phyloP scores from a whole-genome alignment of 225 moss, liverwort and hornwort genomes.

The Ulota crispa region DNA sequence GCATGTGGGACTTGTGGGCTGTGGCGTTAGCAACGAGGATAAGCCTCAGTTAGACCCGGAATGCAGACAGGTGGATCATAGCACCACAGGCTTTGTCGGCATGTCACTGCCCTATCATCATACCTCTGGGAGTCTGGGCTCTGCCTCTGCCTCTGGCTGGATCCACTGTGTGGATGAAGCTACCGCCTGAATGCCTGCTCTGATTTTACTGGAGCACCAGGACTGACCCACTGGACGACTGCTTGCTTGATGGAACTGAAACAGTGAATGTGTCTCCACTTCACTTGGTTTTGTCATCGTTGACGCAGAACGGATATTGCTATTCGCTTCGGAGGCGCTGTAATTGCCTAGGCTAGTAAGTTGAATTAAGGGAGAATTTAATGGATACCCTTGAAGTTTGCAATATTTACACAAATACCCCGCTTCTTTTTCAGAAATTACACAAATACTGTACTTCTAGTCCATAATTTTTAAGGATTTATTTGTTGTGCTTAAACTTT shows the following conservation, averaged over 20 bases:
- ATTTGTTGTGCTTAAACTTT: too few species aligned
- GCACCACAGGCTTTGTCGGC: constrained; percentile 12
- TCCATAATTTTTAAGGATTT: too few species aligned
- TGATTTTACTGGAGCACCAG: background rate
- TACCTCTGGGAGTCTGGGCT: too few species aligned
- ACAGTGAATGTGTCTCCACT: background rate
- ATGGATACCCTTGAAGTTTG: too few species aligned
- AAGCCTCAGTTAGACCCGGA: background rate
- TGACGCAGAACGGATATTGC: background rate
- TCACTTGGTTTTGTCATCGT: background rate
- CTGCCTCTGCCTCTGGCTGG: too few species aligned
- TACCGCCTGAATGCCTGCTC: background rate
- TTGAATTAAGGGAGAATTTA: too few species aligned
- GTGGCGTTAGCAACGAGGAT: background rate
- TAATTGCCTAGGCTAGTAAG: background rate
- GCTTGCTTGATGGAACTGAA: background rate
- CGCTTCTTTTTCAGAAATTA: too few species aligned
- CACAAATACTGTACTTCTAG: too few species aligned
- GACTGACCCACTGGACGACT: background rate
- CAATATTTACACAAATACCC: too few species aligned
- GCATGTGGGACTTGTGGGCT: background rate
- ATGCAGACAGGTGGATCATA: background rate
- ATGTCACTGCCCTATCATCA: background rate
- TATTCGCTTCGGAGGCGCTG: background rate
- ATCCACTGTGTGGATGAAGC: background rate